A percentile compares a stretch with the other conserved stretches of the same genome.
Evolutionary conservation across 371 early-diverging fungal species (phyloP).

Genomic region (Batkoa obscura): DNA sequence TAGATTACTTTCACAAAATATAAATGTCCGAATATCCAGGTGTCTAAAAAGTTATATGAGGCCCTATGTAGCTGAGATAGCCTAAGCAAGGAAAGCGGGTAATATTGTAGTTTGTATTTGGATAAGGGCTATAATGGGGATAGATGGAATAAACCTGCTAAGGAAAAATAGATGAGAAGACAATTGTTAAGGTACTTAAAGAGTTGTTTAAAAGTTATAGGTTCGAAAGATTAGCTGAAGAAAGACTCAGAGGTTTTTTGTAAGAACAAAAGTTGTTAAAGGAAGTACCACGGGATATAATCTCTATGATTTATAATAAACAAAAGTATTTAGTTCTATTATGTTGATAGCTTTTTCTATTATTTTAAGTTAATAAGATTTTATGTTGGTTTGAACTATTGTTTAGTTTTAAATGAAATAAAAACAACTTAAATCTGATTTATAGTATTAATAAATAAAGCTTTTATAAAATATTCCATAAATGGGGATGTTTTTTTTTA

Average conservation of each 20-base stretch:
- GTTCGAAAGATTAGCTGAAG: constrained; percentile 40
- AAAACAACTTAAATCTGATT: too few species aligned
- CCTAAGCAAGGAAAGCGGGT: constrained; percentile 85
- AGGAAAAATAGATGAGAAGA: constrained; percentile 71
- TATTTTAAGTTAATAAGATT: too few species aligned
- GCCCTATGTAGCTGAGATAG: constrained; percentile 83
- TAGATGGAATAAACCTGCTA: constrained; percentile 71
- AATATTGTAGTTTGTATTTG: constrained; percentile 79
- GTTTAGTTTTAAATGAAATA: too few species aligned
- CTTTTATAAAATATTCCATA: too few species aligned
- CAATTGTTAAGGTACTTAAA: constrained; percentile 51
- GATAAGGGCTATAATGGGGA: constrained; percentile 76
- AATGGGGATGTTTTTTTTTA: too few species aligned
- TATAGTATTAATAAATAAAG: too few species aligned
- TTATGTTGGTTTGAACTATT: too few species aligned
- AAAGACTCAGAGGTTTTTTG: constrained; percentile 84
- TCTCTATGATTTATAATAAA: too few species aligned
- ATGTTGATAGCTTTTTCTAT: too few species aligned
- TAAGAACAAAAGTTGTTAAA: constrained; percentile 71
- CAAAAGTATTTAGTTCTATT: too few species aligned
- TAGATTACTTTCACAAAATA: constrained; percentile 67
- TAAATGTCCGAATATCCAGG: constrained; percentile 89
- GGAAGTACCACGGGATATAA: constrained; percentile 51
- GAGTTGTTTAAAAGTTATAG: constrained; percentile 70
- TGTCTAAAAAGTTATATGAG: constrained; percentile 91